Base-by-base conservation (phyloP, 306 rosid genomes). In the Dryas alaskensis region DNA sequence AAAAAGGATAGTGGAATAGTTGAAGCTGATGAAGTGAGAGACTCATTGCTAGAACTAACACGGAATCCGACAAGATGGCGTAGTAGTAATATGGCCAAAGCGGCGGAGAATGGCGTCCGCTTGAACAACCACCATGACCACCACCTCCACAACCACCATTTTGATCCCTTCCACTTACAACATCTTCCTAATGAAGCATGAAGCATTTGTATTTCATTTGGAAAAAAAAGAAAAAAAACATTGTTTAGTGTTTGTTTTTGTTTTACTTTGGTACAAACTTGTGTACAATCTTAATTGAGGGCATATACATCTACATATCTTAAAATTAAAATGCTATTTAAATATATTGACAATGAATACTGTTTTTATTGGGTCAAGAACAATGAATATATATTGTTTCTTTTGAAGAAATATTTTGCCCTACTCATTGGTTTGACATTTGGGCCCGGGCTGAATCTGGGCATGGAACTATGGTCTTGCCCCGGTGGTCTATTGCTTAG, bases 21-120 rank as follows among this genome's bases (percentile, higher is more conserved):
- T 58, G 88, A 88, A 73, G 96, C 96, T 72, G 96, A 90, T 74
- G 81, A 92, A 74, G 87, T 88, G 49, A 92, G 92, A 51, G 92
- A 94, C 65, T 89, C 92, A 0, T 60, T 94, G 61, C 72, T 92
- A 37, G 97, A 91, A 76, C 81, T 94, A 10, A 94, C 89, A 40
- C n/a, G 92, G 76, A 86, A 86, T 61, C 85, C 90, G 60, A 75
- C 69, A 1, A 72, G 79, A 83, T 89, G 83, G 13, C 68, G 83
- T 83, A 51, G 70, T 50, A 49, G 78, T 12, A 89, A 91, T 78
- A 84, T 81, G 76, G 76, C 73, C 10, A 82, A 81, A 50, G 60
- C 78, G 3, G 25, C 84, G 6, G 93, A 89, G 16, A 82, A 80
- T 69, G 85, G 73, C 13, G 39, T 70, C 8, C 65, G 44, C 54